These are phyloP conservation scores for Graphilbum ipis-grandicollis DNA, from an alignment of 2,329 filamentous ascomycete species.

Conservation along the genomic window DNA sequence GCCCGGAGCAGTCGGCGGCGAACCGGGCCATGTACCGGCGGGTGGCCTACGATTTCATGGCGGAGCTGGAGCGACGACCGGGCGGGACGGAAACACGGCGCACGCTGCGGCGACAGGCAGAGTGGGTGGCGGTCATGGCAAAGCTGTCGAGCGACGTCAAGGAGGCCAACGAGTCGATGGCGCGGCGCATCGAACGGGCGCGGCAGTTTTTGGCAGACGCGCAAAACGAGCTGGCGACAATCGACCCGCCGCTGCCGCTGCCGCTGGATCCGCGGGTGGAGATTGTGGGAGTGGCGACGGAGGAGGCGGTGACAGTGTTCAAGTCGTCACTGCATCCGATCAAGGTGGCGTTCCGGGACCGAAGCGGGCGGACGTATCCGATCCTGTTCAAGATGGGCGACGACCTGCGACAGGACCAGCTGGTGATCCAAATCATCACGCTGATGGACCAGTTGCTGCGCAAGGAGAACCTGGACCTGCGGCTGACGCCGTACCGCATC, in stretches of 20 bases:
- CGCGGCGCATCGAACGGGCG: constrained; percentile 65
- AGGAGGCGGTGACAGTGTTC: constrained; percentile 74
- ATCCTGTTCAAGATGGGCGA: constrained; percentile 97
- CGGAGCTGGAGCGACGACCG: constrained; percentile 55
- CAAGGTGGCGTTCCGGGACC: constrained; percentile 77
- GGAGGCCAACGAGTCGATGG: constrained; percentile 57
- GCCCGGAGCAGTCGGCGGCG: constrained; percentile 50
- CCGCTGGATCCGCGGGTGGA: constrained; percentile 73
- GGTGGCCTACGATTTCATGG: constrained; percentile 93
- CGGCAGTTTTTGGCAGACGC: constrained; percentile 75
- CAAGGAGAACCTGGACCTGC: constrained; percentile 92
- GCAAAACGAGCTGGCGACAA: constrained; percentile 69
- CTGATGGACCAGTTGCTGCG: constrained; percentile 92
- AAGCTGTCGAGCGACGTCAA: constrained; percentile 84
- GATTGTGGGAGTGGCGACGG: constrained; percentile 44
- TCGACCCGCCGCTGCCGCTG: constrained; percentile 74
- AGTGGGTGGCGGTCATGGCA: constrained; percentile 71
- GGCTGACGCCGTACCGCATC: constrained; percentile 89
- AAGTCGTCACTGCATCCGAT: constrained; percentile 90
- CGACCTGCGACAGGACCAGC: constrained; percentile 87
- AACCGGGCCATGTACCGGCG: constrained; percentile 80
- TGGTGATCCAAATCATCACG: constrained; percentile 93
- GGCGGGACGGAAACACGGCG: constrained; percentile 58
- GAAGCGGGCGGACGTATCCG: constrained; percentile 60
- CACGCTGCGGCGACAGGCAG: constrained; percentile 68